Evolutionary conservation across 108 stramenopile genomes (phyloP).

Genomic region (Skeletonema potamos): DNA sequence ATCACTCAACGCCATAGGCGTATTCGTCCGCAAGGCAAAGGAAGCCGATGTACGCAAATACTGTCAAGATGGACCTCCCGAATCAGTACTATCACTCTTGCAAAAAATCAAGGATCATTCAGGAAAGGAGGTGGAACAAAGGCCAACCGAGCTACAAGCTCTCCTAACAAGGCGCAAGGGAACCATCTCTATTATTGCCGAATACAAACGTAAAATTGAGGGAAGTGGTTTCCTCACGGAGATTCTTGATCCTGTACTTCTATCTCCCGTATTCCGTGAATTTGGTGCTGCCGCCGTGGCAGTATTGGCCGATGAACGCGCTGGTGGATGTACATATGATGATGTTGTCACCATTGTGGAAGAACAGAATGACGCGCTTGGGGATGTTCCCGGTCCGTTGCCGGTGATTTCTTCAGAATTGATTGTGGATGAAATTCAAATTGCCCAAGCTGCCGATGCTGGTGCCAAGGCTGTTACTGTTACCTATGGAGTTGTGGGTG

Average conservation of each 20-base stretch:
- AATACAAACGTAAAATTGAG: constrained; percentile 78
- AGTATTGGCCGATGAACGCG: constrained; percentile 75
- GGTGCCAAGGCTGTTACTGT: constrained; percentile 67
- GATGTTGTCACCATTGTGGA: constrained; percentile 60
- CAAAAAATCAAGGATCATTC: constrained; percentile 52
- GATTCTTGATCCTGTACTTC: constrained; percentile 27
- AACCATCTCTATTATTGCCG: constrained; percentile 86
- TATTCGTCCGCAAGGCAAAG: constrained; percentile 83
- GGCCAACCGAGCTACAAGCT: constrained; percentile 52
- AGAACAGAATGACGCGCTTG: constrained; percentile 69
- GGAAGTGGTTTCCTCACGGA: constrained; percentile 34
- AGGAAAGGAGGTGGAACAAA: neutral
- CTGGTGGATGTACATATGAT: constrained; percentile 80
- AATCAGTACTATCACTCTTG: constrained; percentile 65
- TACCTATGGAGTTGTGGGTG: constrained; percentile 48
- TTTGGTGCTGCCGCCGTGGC: constrained; percentile 79
- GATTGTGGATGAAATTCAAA: constrained; percentile 83
- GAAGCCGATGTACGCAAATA: constrained; percentile 73
- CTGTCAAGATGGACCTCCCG: constrained; percentile 61
- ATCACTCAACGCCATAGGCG: constrained; percentile 70
- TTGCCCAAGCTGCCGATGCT: constrained; percentile 58
- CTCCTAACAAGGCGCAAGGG: constrained; percentile 76
- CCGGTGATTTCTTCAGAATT: constrained; percentile 77
- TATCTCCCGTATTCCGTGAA: constrained; percentile 73
- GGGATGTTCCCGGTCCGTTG: constrained; percentile 79